phyloP scores from a whole-genome alignment of 1,284 basidiomycete species.

The Sporisorium graminicola region DNA sequence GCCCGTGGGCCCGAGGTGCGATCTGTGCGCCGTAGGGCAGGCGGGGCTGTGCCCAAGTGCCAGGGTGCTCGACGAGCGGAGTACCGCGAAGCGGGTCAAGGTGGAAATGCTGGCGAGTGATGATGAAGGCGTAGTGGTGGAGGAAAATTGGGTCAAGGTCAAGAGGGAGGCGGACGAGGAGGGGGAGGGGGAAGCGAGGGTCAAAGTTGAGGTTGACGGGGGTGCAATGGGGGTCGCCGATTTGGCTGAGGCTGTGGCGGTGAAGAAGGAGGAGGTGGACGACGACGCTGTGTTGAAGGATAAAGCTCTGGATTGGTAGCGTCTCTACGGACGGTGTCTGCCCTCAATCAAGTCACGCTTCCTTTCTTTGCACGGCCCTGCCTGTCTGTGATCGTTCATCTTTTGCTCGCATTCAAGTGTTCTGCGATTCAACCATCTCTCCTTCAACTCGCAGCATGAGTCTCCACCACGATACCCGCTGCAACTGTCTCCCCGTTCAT shows the following conservation, averaged over 20 bases:
- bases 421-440: background rate
- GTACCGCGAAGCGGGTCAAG: conserved; percentile 43
- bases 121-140: conserved; percentile 7
- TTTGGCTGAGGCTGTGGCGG: background rate
- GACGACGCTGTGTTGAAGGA: conserved; percentile 18
- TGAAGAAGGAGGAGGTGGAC: conserved; percentile 23
- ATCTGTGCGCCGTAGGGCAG: conserved; percentile 68
- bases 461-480: conserved; percentile 76
- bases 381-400: conserved; percentile 1
- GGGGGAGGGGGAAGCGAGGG: conserved; percentile 3
- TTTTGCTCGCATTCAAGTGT: background rate
- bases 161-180: background rate
- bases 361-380: background rate
- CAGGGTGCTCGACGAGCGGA: conserved; percentile 51
- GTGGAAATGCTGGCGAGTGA: conserved; percentile 31
- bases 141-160: conserved; percentile 28
- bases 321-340: background rate
- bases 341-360: background rate
- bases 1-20: conserved; percentile 85
- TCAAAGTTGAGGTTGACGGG: conserved; percentile 41
- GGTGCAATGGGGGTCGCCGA: conserved; percentile 11
- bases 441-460: conserved; percentile 6
- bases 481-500: conserved; percentile 93
- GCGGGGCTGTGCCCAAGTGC: conserved; percentile 58
- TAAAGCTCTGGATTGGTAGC: conserved; percentile 37